phyloP scores from a whole-genome alignment of 352 stramenopile genomes.

The Pythium insidiosum region DNA sequence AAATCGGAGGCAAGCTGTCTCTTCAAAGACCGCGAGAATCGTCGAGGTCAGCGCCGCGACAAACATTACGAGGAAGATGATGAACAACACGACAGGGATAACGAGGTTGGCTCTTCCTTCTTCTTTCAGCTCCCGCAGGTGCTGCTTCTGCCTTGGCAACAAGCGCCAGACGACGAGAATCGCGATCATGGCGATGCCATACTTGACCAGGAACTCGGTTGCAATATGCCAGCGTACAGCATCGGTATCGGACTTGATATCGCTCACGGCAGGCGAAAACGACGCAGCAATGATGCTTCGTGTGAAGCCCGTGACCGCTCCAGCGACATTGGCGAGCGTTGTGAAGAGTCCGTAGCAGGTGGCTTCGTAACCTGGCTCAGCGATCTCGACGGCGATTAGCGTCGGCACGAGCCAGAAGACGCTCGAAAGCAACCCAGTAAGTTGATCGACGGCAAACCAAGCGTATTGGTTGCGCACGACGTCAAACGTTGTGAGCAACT shows the following conservation, averaged over 20 bases:
- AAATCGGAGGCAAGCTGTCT: constrained; percentile 12
- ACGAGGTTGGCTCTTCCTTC: constrained; percentile 4
- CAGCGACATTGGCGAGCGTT: constrained; percentile 9
- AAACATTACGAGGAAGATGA: constrained; percentile 6
- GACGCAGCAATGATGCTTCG: constrained; percentile 5
- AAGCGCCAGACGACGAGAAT: constrained; percentile 5
- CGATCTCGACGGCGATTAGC: constrained; percentile 13
- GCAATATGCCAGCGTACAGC: constrained; percentile 11
- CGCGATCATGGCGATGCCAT: constrained; percentile 2
- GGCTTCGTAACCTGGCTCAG: constrained; percentile 10
- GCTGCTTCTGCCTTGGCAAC: constrained; percentile 14
- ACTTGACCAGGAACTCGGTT: constrained; percentile 7
- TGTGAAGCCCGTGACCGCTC: not conserved
- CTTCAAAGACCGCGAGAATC: constrained; percentile 12
- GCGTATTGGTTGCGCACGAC: constrained; percentile 2
- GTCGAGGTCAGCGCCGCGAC: constrained; percentile 5
- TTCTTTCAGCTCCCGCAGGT: constrained; percentile 6
- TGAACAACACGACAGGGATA: constrained; percentile 4
- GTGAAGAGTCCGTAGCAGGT: constrained; percentile 12
- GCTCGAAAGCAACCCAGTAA: not conserved
- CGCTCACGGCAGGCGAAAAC: not conserved
- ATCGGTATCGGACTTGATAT: constrained; percentile 3
- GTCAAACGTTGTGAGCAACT: constrained; percentile 14
- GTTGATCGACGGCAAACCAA: constrained; percentile 1
- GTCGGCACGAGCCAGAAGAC: constrained; percentile 7